Conservation (phyloP, 2,329 filamentous ascomycete species). For the Fusarium liriodendri region DNA sequence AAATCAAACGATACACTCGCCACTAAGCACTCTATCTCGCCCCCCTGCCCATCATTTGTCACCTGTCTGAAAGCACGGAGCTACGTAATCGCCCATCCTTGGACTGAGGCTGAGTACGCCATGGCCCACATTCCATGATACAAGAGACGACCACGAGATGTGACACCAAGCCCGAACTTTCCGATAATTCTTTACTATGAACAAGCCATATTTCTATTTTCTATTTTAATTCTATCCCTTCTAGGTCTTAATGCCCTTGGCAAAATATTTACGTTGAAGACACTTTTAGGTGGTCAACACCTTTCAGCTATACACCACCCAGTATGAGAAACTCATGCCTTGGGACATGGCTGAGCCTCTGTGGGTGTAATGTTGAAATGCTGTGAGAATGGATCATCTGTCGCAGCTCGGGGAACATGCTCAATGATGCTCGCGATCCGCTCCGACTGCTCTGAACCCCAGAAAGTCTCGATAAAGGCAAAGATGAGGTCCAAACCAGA, state of each 20-base stretch:
- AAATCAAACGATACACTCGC: neutral
- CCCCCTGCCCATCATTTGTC: neutral
- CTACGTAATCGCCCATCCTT: neutral
- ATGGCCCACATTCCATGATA: neutral
- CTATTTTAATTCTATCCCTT: neutral
- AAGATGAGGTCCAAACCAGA: slow-evolving; percentile 52
- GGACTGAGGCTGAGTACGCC: slow-evolving; percentile 1
- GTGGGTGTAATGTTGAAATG: slow-evolving; percentile 42
- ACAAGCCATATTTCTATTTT: neutral
- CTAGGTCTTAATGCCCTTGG: neutral
- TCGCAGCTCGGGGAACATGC: slow-evolving; percentile 54
- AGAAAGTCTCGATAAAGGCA: slow-evolving; percentile 55
- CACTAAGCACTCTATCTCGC: neutral
- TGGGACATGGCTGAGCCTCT: slow-evolving; percentile 31
- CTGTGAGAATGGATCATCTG: slow-evolving; percentile 46
- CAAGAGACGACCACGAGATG: neutral
- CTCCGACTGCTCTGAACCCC: slow-evolving; percentile 60
- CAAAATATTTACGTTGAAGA: neutral
- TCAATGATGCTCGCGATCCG: slow-evolving; percentile 62
- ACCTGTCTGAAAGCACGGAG: neutral
- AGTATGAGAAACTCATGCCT: neutral
- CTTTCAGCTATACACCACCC: neutral
- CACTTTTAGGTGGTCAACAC: neutral
- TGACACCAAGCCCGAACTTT: neutral
- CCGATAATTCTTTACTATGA: neutral